Conservation (phyloP, 1,284 basidiomycete species). For the Peniophora sp. region DNA sequence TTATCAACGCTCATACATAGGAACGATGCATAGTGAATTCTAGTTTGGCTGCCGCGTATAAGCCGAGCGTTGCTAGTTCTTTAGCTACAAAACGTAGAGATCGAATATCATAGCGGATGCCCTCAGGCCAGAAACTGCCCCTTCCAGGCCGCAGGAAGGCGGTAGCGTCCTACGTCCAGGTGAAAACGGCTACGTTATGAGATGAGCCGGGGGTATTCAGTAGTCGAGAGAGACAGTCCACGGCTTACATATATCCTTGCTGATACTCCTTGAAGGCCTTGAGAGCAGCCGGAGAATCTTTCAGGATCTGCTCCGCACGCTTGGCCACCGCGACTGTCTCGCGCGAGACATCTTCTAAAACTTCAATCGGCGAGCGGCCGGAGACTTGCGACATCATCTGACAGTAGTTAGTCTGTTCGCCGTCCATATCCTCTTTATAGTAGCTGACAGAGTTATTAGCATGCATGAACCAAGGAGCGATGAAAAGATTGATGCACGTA, state of each 20-base stretch:
- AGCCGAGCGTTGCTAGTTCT: too few relatives aligned
- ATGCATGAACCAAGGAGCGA: background rate
- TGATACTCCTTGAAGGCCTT: background rate
- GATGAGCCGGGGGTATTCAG: background rate
- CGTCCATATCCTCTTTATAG: background rate
- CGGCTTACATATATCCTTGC: background rate
- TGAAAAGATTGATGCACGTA: background rate
- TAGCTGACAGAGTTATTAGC: background rate
- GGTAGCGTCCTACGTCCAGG: background rate
- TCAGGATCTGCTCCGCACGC: background rate
- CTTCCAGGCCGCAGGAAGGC: background rate
- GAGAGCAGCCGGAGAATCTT: background rate
- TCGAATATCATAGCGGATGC: background rate
- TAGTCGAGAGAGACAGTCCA: too few relatives aligned
- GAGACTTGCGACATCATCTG: background rate
- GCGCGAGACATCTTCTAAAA: background rate
- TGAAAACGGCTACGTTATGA: background rate
- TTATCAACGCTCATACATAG: too few relatives aligned
- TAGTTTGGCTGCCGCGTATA: too few relatives aligned
- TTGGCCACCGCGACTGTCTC: background rate
- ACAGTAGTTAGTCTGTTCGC: background rate
- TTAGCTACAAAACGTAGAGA: too few relatives aligned
- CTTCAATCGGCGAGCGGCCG: background rate
- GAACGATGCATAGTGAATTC: too few relatives aligned
- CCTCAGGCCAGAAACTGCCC: background rate